Evolutionary conservation across 2,329 filamentous ascomycete genomes (phyloP).

Genomic region (Teratosphaeria epicoccoides): DNA sequence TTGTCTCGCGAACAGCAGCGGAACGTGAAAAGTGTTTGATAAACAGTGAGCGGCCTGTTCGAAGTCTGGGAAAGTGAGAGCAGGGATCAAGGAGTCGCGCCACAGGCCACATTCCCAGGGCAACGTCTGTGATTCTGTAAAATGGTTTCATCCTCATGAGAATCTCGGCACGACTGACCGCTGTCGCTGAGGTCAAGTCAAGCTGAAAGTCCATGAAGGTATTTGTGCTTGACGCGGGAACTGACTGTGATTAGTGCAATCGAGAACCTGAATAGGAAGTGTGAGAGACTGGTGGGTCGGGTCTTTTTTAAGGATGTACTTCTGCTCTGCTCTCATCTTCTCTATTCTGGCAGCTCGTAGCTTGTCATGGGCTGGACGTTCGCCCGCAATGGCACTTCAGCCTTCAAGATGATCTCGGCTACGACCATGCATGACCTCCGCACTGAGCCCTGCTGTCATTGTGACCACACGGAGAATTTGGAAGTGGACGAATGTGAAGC

Average conservation of each 20-base stretch:
- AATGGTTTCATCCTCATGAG: too few relatives aligned
- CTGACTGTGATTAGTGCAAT: too few relatives aligned
- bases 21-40: background rate
- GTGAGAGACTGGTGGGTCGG: too few relatives aligned
- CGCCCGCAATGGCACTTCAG: background rate
- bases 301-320: too few relatives aligned
- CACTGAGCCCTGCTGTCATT: slow-evolving; percentile 1
- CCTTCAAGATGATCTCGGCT: background rate
- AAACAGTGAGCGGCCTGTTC: background rate
- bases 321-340: too few relatives aligned
- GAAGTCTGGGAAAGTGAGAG: background rate
- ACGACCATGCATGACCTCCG: slow-evolving; percentile 2
- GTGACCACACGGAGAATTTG: slow-evolving; percentile 2
- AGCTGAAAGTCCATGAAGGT: too few relatives aligned
- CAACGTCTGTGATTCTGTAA: background rate
- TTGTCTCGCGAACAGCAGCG: background rate
- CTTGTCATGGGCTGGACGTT: too few relatives aligned
- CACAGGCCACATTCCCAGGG: background rate
- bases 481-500: background rate
- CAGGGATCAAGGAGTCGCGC: background rate
- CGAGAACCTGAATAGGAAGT: too few relatives aligned
- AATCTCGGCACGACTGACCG: too few relatives aligned
- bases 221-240: too few relatives aligned
- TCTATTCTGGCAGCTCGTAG: too few relatives aligned
- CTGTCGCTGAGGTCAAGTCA: too few relatives aligned